Evolutionary conservation across 768 basidiomycete genomes (phyloP).

Genomic region (Mycena metata): DNA sequence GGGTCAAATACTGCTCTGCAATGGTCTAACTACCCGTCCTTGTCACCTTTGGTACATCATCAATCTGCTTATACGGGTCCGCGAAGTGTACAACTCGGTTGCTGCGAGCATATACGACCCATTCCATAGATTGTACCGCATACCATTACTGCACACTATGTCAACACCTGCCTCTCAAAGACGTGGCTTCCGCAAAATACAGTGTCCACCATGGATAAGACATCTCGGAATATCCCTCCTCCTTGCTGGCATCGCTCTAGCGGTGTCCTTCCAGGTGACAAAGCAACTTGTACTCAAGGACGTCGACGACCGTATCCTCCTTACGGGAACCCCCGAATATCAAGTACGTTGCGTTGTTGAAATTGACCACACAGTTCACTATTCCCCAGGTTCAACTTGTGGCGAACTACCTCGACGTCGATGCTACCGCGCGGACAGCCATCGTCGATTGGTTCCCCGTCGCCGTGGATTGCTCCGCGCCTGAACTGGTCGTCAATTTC

Average conservation of each 20-base stretch:
- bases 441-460: slow-evolving; percentile 17
- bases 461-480: neutral
- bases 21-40: too few relatives aligned
- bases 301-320: slow-evolving; percentile 9
- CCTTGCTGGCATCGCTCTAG: slow-evolving; percentile 1
- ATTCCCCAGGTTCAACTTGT: slow-evolving; percentile 7
- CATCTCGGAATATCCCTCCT: neutral
- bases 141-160: too few relatives aligned
- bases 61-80: too few relatives aligned
- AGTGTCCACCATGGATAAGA: neutral
- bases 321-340: neutral
- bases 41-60: too few relatives aligned
- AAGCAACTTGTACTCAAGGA: slow-evolving; percentile 12
- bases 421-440: slow-evolving; percentile 4
- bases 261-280: slow-evolving; percentile 1
- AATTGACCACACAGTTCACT: neutral
- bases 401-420: slow-evolving; percentile 14
- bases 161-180: too few relatives aligned
- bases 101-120: too few relatives aligned
- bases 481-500: slow-evolving; percentile 10
- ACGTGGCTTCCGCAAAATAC: too few relatives aligned
- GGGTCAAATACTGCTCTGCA: too few relatives aligned
- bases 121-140: too few relatives aligned
- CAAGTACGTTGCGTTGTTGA: too few relatives aligned
- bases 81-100: too few relatives aligned